These are phyloP conservation scores for Pterocarpus macrocarpus DNA, from an alignment of 306 rosid species.

Conservation along the genomic window DNA sequence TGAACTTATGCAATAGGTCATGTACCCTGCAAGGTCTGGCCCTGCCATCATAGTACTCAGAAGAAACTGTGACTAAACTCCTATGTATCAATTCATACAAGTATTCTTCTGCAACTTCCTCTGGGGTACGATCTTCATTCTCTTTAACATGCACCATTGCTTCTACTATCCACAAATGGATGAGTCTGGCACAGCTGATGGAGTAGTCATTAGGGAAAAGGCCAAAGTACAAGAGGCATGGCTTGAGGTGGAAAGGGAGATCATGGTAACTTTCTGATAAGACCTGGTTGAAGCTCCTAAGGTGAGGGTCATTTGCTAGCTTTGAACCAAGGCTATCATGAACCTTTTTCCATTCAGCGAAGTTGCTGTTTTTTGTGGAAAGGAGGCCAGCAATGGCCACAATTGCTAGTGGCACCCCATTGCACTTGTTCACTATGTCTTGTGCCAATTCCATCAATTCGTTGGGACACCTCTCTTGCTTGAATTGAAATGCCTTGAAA, in stretches of 20 bases:
- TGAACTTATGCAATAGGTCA: conserved; percentile 9
- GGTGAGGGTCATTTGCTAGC: too few relatives aligned
- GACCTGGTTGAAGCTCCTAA: too few relatives aligned
- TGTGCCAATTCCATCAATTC: neutral
- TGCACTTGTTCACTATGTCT: conserved; percentile 18
- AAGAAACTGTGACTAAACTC: neutral
- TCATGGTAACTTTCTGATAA: too few relatives aligned
- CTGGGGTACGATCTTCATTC: neutral
- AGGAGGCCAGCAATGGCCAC: neutral
- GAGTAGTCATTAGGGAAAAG: conserved; percentile 16
- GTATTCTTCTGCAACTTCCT: conserved; percentile 25
- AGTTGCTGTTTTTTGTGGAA: too few relatives aligned
- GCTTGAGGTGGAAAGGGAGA: neutral
- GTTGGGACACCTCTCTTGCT: neutral
- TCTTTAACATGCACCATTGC: conserved; percentile 17
- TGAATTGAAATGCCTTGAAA: conserved; percentile 6
- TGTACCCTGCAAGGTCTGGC: neutral
- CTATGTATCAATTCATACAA: neutral
- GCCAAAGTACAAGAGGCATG: conserved; percentile 31
- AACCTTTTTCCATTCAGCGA: too few relatives aligned
- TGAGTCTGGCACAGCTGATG: neutral
- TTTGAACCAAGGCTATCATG: too few relatives aligned
- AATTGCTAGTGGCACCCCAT: conserved; percentile 40
- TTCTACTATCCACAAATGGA: conserved; percentile 23
- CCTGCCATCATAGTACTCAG: neutral